Percentiles rank a stretch among this genome's conserved stretches.
These are phyloP conservation scores for Adansonia gregorii DNA, from an alignment of 441 rosid genomes.

Conservation along the genomic window DNA sequence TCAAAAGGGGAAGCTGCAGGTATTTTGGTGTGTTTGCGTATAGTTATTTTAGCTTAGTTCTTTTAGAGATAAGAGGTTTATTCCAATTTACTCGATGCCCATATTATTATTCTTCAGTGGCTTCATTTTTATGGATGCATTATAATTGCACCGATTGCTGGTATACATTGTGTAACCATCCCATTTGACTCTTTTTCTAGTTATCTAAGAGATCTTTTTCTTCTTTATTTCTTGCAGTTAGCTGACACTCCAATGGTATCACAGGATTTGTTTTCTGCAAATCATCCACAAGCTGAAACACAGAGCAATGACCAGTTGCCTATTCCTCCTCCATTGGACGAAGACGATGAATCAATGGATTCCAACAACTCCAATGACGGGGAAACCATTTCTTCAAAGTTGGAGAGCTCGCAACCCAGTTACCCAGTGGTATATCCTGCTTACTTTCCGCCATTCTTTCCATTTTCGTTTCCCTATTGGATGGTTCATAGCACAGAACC, in stretches of 20 bases:
- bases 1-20: not conserved
- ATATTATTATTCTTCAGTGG: not conserved
- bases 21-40: not conserved
- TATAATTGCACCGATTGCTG: not conserved
- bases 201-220: not conserved
- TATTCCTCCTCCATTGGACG: constrained; percentile 59
- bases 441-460: constrained; percentile 72
- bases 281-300: constrained; percentile 46
- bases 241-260: constrained; percentile 56
- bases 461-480: constrained; percentile 69
- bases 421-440: constrained; percentile 75
- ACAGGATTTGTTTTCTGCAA: constrained; percentile 55
- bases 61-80: not conserved
- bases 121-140: not conserved
- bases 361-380: constrained; percentile 75
- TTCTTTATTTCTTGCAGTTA: constrained; percentile 46
- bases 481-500: constrained; percentile 56
- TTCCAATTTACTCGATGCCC: not conserved
- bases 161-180: not conserved
- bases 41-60: not conserved
- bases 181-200: not conserved
- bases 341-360: constrained; percentile 91
- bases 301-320: constrained; percentile 49
- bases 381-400: constrained; percentile 50
- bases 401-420: constrained; percentile 51